A percentile compares a stretch with the other conserved stretches of the same genome.
Conservation (phyloP, 768 basidiomycete species). For the Rhodosporidiobolus sp. region DNA sequence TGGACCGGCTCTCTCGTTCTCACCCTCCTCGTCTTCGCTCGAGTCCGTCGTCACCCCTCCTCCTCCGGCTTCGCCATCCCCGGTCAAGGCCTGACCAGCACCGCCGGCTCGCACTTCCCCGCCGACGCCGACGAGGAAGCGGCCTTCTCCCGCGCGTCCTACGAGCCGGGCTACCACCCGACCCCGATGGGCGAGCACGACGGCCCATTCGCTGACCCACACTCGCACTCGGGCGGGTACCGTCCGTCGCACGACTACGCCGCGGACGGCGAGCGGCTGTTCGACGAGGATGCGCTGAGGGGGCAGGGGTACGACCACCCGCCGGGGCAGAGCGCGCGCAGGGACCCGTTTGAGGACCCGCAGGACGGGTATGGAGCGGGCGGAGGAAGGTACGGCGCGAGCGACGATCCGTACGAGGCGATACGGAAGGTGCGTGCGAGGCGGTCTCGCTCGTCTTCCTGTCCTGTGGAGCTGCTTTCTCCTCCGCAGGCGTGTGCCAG, state of each 20-base stretch:
- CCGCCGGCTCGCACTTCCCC: constrained; percentile 15
- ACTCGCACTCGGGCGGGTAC: not conserved
- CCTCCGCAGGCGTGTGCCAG: not conserved
- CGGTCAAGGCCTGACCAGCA: not conserved
- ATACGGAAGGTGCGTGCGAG: constrained; percentile 22
- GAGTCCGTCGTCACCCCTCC: constrained; percentile 18
- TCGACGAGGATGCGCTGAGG: constrained; percentile 9
- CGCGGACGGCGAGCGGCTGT: constrained; percentile 4
- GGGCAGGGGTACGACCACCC: not conserved
- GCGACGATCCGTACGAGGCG: constrained; percentile 28
- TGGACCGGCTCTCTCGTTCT: constrained; percentile 24
- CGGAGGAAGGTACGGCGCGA: not conserved
- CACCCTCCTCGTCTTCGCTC: constrained; percentile 17
- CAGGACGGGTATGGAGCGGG: not conserved
- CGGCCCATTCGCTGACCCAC: no score
- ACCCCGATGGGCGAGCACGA: not conserved
- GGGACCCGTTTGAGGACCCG: constrained; percentile 30
- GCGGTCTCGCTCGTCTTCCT: not conserved
- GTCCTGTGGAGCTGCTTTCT: not conserved
- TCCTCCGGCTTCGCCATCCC: constrained; percentile 22
- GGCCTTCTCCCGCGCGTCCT: constrained; percentile 17
- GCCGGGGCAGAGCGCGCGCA: not conserved
- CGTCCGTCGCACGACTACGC: constrained; percentile 19
- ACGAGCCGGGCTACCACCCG: not conserved
- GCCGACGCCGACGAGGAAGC: constrained; percentile 26